Evolutionary conservation across 345 rosid genomes (phyloP), one percentile per base, ranked within the genome.

Genomic region (Eucalyptus urophylla): DNA sequence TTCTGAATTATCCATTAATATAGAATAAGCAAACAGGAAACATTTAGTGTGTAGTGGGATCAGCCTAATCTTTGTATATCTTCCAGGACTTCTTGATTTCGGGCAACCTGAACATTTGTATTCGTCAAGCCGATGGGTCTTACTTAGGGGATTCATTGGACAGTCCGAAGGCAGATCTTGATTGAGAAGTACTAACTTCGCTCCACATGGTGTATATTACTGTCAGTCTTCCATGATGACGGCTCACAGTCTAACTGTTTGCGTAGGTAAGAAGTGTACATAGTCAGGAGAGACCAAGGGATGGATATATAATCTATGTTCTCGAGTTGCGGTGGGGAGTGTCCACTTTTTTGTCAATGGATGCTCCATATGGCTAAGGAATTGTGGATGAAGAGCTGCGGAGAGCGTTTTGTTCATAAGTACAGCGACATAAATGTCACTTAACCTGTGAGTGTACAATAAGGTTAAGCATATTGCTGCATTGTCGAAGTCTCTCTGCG

Each of bases 91-190:
- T 91, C 43, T 90, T 92, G 50, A 92, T 94, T 54, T 94, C 98
- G 33, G 93, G 95, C 91, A 97, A 95, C 90, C 93, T 95, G 94
- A 95, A 96, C 92, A 92, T 94, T 85, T 91, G 90, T 88, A 90
- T 94, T 87, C 94, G 96, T 90, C 97, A 95, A 91, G 92, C 97
- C 9, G 98, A 96, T 90, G 97, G 98, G 47, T 97, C 98, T 37
- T 96, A 95, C 89, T 88, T 94, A 31, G 96, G 93, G 90, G 97
- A 96, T 91, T 89, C 92, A 29, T 43, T 93, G 86, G 96, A 95
- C 69, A 93, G 96, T 90, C 95, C 92, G 22, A 86, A 90, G 88
- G 87, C 95, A 91, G 86, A 92, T 87, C 80, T 80, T 91, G 87
- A 93, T 92, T 44, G 95, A 93, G 91, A 92, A 90, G 86, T 50